phyloP scores from a whole-genome alignment of 1,139 yeast genomes.

The Sugiyamaella xylanicola region DNA sequence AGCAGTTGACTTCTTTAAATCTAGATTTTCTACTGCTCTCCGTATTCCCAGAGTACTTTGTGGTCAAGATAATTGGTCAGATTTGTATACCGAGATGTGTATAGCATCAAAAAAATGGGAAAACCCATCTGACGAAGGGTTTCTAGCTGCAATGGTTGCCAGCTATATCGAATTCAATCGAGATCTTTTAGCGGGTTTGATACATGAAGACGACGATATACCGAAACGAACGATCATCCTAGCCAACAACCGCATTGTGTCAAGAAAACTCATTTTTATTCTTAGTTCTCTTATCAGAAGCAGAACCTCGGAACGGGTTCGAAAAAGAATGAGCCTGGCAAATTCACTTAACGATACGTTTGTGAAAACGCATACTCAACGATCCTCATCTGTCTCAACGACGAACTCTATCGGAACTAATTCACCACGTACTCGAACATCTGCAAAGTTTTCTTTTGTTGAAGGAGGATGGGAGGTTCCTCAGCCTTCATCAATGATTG shows the following conservation, averaged over 20 bases:
- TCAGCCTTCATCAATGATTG: constrained; percentile 27
- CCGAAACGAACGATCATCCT: constrained; percentile 35
- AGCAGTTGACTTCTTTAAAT: constrained; percentile 31
- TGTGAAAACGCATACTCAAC: constrained; percentile 6
- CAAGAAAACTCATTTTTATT: constrained; percentile 34
- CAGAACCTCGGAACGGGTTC: constrained; percentile 22
- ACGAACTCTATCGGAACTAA: constrained; percentile 12
- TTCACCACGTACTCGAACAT: constrained; percentile 21
- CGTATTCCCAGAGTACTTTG: constrained; percentile 38
- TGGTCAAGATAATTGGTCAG: constrained; percentile 38
- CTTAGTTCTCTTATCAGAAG: constrained; percentile 32
- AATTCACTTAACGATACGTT: constrained; percentile 11
- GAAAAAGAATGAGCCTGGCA: constrained; percentile 16
- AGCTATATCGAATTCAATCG: constrained; percentile 29
- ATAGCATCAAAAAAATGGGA: constrained; percentile 28
- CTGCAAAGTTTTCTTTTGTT: constrained; percentile 23
- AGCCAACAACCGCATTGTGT: constrained; percentile 31
- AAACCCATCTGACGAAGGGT: constrained; percentile 16
- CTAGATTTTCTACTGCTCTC: constrained; percentile 30
- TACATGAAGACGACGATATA: constrained; percentile 17
- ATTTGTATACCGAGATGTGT: constrained; percentile 30
- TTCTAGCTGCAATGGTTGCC: constrained; percentile 30
- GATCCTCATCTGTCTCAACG: constrained; percentile 13
- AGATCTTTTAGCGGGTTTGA: constrained; percentile 14
- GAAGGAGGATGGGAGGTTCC: constrained; percentile 38